Evolutionary conservation across 140 eudicot genomes (phyloP).

Genomic region (Anethum foeniculum): DNA sequence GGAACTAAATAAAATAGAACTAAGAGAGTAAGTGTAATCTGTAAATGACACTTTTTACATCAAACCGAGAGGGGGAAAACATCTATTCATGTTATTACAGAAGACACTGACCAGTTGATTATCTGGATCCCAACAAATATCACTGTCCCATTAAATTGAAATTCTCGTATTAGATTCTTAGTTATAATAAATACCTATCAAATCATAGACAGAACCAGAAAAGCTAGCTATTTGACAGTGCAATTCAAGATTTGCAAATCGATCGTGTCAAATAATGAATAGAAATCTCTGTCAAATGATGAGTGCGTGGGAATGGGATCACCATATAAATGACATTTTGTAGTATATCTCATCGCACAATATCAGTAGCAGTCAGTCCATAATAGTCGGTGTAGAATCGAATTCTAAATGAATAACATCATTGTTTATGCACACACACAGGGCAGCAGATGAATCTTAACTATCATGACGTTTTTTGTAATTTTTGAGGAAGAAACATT

Average conservation of each 20-base stretch:
- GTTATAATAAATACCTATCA: not conserved
- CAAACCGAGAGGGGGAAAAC: not conserved
- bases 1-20: no score
- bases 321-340: not conserved
- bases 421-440: no score
- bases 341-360: not conserved
- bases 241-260: not conserved
- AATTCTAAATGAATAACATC: not conserved
- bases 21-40: no score
- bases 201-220: not conserved
- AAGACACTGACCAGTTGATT: not conserved
- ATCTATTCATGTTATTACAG: not conserved
- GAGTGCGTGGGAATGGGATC: not conserved
- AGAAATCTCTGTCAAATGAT: not conserved
- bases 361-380: not conserved
- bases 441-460: not conserved
- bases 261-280: not conserved
- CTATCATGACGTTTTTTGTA: not conserved
- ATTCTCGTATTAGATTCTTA: not conserved
- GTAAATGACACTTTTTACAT: not conserved
- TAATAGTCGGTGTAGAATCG: not conserved
- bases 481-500: not conserved
- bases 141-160: conserved; percentile 1
- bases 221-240: not conserved
- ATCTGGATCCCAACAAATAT: not conserved